Evolutionary conservation across 331 rosid species (phyloP), one percentile per base, ranked within the genome.

Genomic region (Dryas integrifolia): DNA sequence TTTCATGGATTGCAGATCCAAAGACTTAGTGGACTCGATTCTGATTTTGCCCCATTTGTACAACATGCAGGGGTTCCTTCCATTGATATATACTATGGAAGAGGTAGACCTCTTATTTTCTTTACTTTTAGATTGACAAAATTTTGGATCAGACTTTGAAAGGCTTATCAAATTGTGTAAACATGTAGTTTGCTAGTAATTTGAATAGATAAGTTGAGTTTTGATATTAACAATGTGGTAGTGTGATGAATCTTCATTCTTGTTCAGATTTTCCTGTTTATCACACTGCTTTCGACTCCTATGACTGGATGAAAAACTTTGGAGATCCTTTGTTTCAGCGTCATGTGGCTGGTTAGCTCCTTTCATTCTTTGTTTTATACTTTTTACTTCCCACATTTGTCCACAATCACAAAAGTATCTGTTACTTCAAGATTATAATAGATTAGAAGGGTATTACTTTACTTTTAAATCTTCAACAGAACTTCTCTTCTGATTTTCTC

Each of bases 1-100:
- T 73, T 65, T 74, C 79, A 69, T 78, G 74, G 57, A 44, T 79
- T 84, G 78, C 88, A 91, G 97, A 84, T 94, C 76, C 87, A 81
- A 71, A 86, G 98, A 82, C 92, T 91, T 16, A 81, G 95, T 69
- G 82, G 89, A 55, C 78, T 83, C 53, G 88, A 91, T 79, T 94
- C 98, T 67, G 98, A 94, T 84, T 94, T 87, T 77, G 97, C 93
- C 59, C 88, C 97, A 9, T 94, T 94, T 80, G 85, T 94, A 81
- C 98, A 91, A 46, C 95, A 91, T 74, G 96, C 98, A 11, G 98
- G 98, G 46, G 76, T 94, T 82, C 92, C 98, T 13, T 94, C 98
- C 18, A 56, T 86, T 69, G 98, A 94, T 77, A 47, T 91, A 13
- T 94, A 87, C 75, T 94, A 94, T 64, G 98, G 98, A 72, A 88